Conservation (phyloP, 805 yeast genomes). For the Ogataea nakhonphanomensis region DNA sequence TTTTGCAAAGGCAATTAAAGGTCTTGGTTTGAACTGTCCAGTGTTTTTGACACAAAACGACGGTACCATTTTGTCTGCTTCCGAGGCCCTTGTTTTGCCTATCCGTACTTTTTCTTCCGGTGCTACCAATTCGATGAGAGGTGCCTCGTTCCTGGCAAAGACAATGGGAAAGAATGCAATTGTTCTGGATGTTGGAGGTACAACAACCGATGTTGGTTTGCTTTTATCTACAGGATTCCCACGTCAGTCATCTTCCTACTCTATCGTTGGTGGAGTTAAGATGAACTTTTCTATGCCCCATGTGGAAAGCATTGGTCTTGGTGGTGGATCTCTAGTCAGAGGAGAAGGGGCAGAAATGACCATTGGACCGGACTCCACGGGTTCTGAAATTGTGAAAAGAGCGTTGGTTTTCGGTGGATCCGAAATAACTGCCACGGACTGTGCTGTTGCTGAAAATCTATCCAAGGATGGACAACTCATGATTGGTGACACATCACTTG, state of each 20-base stretch:
- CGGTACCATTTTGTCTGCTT: conserved; percentile 42
- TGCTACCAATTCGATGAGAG: conserved; percentile 46
- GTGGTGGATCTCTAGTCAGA: conserved; percentile 47
- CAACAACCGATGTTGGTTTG: conserved; percentile 49
- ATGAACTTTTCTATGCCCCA: conserved; percentile 52
- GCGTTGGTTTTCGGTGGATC: conserved; percentile 43
- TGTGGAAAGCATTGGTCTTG: conserved; percentile 46
- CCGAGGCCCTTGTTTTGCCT: conserved; percentile 40
- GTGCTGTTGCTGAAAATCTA: conserved; percentile 35
- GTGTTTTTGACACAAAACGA: conserved; percentile 45
- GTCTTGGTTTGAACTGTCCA: conserved; percentile 37
- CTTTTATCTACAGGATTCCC: conserved; percentile 46
- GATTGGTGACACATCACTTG: conserved; percentile 27
- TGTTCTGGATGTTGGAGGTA: conserved; percentile 50
- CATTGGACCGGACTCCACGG: conserved; percentile 49
- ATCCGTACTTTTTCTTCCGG: conserved; percentile 48
- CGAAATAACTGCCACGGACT: conserved; percentile 40
- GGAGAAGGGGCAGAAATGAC: conserved; percentile 22
- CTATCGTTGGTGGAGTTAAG: conserved; percentile 45
- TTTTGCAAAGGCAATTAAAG: conserved; percentile 37
- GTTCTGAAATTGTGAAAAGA: conserved; percentile 36
- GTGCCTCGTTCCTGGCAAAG: conserved; percentile 42
- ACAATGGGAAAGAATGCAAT: conserved; percentile 33
- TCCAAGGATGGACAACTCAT: conserved; percentile 22
- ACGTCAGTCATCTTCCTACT: conserved; percentile 41